Base-by-base conservation (phyloP, 2,329 filamentous ascomycete genomes). In the Fusarium marasasianum region DNA sequence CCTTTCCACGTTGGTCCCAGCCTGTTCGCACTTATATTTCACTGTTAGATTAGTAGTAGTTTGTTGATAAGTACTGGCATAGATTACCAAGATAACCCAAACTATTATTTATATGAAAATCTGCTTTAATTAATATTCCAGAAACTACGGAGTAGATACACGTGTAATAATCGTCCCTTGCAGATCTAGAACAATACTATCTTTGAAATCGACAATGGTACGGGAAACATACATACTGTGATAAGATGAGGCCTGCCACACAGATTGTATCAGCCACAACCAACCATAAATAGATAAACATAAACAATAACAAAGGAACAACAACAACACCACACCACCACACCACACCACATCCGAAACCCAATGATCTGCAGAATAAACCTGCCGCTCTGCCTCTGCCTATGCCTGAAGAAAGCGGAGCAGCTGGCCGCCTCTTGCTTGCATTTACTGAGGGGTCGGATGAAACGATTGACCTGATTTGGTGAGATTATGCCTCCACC, bases 81-180 rank as follows among this genome's bases (percentile, higher is more conserved):
- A 50, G 29, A 7, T 50, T 8, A 37, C 41, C 15, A 29, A 50
- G 33, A 11, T 50, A 20, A 29, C 41, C 26, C 20, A 20, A 13
- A 22, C 18, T 48, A 22, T 22, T 26, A 37, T 17, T 37, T 37
- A 18, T 48, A 35, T 12, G 55, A 64, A 29, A 54, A 45, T 40
- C 58, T 48, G 62, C 57, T 63, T 57, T 70, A 37, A 69, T 77
- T 72, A 37, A 69, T 77, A 24, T 74, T 75, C 75, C 75, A 77
- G 73, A 73, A 76, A 73, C 70, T 57, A 35, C 33, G 33, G 33
- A 35, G 33, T 35, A 58, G 59, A 66, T 63, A 60, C 69, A 66
- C 66, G 61, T 70, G 57, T 71, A 57, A 55, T 53, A 29, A 63
- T 54, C 38, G 51, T 20, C 66, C 70, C 71, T 74, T 74, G 64